phyloP scores from a whole-genome alignment of 2,329 filamentous ascomycete genomes.

The Verticillium isaacii region DNA sequence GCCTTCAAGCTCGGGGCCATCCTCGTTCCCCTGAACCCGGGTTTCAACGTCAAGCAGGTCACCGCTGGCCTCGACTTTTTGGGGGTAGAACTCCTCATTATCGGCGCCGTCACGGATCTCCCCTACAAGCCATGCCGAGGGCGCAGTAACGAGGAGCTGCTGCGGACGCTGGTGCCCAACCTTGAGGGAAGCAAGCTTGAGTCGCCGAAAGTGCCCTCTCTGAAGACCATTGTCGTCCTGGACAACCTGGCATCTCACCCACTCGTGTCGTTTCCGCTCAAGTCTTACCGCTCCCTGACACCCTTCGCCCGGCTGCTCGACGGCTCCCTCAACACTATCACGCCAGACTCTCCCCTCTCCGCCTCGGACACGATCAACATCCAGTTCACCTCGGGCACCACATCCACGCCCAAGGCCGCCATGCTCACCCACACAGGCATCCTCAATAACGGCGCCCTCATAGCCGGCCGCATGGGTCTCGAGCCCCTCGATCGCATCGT shows the following conservation, averaged over 20 bases:
- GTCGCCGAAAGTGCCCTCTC: slow-evolving; percentile 56
- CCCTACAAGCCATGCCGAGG: slow-evolving; percentile 57
- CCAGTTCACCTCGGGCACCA: slow-evolving; percentile 96
- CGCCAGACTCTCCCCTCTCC: slow-evolving; percentile 41
- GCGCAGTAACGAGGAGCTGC: slow-evolving; percentile 45
- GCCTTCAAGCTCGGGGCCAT: slow-evolving; percentile 92
- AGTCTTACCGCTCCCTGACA: slow-evolving; percentile 32
- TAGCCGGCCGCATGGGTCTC: slow-evolving; percentile 81
- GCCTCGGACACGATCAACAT: slow-evolving; percentile 81
- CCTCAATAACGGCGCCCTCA: slow-evolving; percentile 84
- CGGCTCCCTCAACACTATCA: slow-evolving; percentile 25
- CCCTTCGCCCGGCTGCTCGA: slow-evolving; percentile 37
- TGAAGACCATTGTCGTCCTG: slow-evolving; percentile 69
- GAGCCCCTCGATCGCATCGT: slow-evolving; percentile 70
- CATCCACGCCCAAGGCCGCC: slow-evolving; percentile 83
- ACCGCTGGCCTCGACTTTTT: slow-evolving; percentile 74
- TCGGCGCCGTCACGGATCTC: slow-evolving; percentile 83
- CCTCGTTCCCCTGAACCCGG: slow-evolving; percentile 88
- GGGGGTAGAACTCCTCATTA: slow-evolving; percentile 66
- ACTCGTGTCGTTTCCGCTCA: slow-evolving; percentile 37
- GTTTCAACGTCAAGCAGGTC: slow-evolving; percentile 78
- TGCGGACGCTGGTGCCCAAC: slow-evolving; percentile 40
- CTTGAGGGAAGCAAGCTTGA: slow-evolving; percentile 26
- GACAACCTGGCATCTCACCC: slow-evolving; percentile 63
- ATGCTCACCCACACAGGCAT: slow-evolving; percentile 83